Percentiles rank a stretch among this genome's conserved stretches.
These are phyloP conservation scores for Microcera coccophila DNA, from an alignment of 2,329 filamentous ascomycete species.

Conservation along the genomic window DNA sequence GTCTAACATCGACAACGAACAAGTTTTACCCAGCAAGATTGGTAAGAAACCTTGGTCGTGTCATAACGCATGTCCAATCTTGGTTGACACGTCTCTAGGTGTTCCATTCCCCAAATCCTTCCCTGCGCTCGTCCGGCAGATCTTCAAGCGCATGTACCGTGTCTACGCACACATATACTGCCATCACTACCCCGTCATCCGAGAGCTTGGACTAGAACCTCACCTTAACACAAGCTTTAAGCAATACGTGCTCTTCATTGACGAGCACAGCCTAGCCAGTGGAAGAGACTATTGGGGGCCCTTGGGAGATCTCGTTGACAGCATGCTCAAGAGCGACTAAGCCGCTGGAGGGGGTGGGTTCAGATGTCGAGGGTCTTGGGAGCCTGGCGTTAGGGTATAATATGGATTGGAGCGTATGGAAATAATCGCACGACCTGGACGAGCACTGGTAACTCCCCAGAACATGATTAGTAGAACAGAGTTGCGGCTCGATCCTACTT, in stretches of 20 bases:
- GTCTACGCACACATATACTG: conserved; percentile 99
- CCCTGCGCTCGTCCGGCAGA: conserved; percentile 80
- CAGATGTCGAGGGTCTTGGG: not conserved
- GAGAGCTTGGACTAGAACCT: conserved; percentile 90
- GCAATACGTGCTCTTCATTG: conserved; percentile 97
- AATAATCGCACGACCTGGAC: not conserved
- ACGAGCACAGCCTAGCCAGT: conserved; percentile 88
- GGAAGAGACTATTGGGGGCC: conserved; percentile 98
- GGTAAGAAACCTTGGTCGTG: conserved; percentile 46
- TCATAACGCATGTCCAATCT: conserved; percentile 1
- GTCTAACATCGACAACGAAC: conserved; percentile 89
- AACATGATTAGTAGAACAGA: too few relatives aligned
- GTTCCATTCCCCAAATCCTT: conserved; percentile 95
- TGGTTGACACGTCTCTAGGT: conserved; percentile 44
- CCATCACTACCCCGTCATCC: conserved; percentile 96
- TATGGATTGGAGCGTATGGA: not conserved
- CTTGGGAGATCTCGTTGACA: conserved; percentile 91
- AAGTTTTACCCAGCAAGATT: conserved; percentile 90
- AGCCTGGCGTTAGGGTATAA: conserved; percentile 19
- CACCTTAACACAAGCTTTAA: conserved; percentile 99
- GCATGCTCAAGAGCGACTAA: conserved; percentile 91
- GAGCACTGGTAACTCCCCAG: too few relatives aligned
- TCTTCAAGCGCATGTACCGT: conserved; percentile 98
- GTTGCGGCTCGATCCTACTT: too few relatives aligned
- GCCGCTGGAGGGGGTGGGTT: conserved; percentile 1